Percentiles rank a stretch among this genome's conserved stretches.
Evolutionary conservation across 2,329 filamentous ascomycete species (phyloP).

Genomic region (Cladophialophora psammophila): DNA sequence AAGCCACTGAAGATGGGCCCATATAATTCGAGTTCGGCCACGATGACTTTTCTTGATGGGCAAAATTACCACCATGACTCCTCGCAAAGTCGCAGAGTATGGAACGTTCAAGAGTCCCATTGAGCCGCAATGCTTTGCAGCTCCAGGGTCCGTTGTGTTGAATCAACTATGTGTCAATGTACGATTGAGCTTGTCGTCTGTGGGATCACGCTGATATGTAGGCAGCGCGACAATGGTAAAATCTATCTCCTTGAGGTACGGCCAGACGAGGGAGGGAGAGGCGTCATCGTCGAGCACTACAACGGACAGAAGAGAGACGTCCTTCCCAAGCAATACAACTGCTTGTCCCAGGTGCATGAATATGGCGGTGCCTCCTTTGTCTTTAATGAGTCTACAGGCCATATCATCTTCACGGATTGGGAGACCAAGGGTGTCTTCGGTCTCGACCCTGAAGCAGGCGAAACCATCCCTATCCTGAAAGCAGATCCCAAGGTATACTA

Average conservation of each 20-base stretch:
- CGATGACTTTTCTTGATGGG: not conserved
- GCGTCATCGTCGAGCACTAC: slow-evolving; percentile 53
- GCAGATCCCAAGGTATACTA: slow-evolving; percentile 50
- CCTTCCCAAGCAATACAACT: slow-evolving; percentile 55
- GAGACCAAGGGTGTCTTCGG: slow-evolving; percentile 53
- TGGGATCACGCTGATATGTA: not conserved
- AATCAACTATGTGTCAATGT: slow-evolving; percentile 45
- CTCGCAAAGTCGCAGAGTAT: slow-evolving; percentile 36
- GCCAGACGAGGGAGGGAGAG: slow-evolving; percentile 51
- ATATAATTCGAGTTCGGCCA: not conserved
- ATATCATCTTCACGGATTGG: slow-evolving; percentile 55
- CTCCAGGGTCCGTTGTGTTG: slow-evolving; percentile 46
- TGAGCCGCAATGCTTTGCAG: slow-evolving; percentile 45
- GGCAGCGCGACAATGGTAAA: slow-evolving; percentile 40
- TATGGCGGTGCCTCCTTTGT: slow-evolving; percentile 60
- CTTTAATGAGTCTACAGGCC: slow-evolving; percentile 45
- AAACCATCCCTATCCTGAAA: slow-evolving; percentile 47
- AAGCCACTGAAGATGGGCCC: not conserved
- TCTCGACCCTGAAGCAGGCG: slow-evolving; percentile 50
- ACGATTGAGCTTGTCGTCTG: not conserved
- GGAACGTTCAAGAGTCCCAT: slow-evolving; percentile 52
- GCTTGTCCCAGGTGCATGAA: slow-evolving; percentile 59
- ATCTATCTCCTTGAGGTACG: slow-evolving; percentile 49
- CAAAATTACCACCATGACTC: slow-evolving; percentile 32
- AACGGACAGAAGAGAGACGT: slow-evolving; percentile 50